Percentiles rank a stretch among this genome's conserved stretches.
These are phyloP conservation scores for Aspergillus sp. DNA, from an alignment of 2,329 filamentous ascomycete species.

Conservation along the genomic window DNA sequence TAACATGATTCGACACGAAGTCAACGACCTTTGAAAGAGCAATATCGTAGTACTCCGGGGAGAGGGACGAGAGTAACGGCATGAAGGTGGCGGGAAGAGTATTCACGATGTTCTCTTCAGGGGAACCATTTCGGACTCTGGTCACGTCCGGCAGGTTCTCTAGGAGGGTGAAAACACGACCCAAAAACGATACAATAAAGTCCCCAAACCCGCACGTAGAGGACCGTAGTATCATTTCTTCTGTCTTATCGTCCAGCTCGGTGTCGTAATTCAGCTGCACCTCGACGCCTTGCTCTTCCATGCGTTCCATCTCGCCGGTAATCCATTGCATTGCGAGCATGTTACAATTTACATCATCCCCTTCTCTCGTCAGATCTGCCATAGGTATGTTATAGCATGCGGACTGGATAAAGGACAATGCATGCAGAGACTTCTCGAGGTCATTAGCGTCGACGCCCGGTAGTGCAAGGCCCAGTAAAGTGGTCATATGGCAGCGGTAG, in stretches of 20 bases:
- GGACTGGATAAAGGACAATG: conserved; percentile 90
- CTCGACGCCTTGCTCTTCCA: conserved; percentile 84
- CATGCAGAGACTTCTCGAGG: conserved; percentile 92
- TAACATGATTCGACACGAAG: conserved; percentile 91
- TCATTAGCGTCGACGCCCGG: conserved; percentile 98
- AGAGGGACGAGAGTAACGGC: conserved; percentile 85
- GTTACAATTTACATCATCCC: conserved; percentile 69
- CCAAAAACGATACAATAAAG: conserved; percentile 86
- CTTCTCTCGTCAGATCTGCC: conserved; percentile 72
- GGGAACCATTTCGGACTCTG: conserved; percentile 82
- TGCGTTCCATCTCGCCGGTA: conserved; percentile 86
- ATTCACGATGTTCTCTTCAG: conserved; percentile 96
- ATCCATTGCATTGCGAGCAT: conserved; percentile 89
- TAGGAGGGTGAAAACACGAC: conserved; percentile 90
- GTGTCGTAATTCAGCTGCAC: conserved; percentile 82
- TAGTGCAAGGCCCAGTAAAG: conserved; percentile 84
- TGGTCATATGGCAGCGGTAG: conserved; percentile 95
- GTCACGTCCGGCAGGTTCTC: conserved; percentile 94
- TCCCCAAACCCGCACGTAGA: conserved; percentile 93
- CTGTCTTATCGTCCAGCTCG: conserved; percentile 81
- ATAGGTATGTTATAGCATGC: conserved; percentile 97
- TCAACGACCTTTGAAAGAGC: conserved; percentile 87
- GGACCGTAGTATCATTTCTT: conserved; percentile 84
- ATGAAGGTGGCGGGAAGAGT: conserved; percentile 88
- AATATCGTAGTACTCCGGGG: conserved; percentile 89